A percentile compares a stretch with the other conserved stretches of the same genome.
phyloP scores from a whole-genome alignment of 2,329 filamentous ascomycete species.

The Dichotomopilus funicola region DNA sequence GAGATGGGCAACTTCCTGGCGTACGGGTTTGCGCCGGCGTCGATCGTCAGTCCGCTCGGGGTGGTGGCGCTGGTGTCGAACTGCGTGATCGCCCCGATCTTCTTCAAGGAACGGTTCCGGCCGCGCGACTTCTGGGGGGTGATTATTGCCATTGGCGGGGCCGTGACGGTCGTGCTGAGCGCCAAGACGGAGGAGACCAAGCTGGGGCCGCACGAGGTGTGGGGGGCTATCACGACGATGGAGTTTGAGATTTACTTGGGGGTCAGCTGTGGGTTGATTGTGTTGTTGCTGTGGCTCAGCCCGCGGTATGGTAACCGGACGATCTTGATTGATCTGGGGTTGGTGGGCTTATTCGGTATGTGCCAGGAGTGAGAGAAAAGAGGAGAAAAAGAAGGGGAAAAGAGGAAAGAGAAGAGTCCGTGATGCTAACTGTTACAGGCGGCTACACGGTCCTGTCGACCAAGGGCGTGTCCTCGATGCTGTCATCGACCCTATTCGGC shows the following conservation, averaged over 20 bases:
- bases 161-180: slow-evolving; percentile 87
- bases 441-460: slow-evolving; percentile 96
- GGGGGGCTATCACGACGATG: slow-evolving; percentile 77
- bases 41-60: slow-evolving; percentile 90
- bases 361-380: slow-evolving; percentile 12
- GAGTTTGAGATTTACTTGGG: slow-evolving; percentile 88
- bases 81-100: slow-evolving; percentile 88
- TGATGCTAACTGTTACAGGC: slow-evolving; percentile 40
- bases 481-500: slow-evolving; percentile 83
- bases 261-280: slow-evolving; percentile 67
- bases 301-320: slow-evolving; percentile 75
- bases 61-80: slow-evolving; percentile 97
- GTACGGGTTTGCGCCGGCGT: slow-evolving; percentile 95
- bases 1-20: slow-evolving; percentile 96
- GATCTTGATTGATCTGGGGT: slow-evolving; percentile 84
- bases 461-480: slow-evolving; percentile 90
- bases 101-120: slow-evolving; percentile 88
- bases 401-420: not conserved
- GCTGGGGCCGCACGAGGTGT: slow-evolving; percentile 83
- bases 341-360: slow-evolving; percentile 88
- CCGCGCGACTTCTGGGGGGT: slow-evolving; percentile 82
- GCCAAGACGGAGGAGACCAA: slow-evolving; percentile 86
- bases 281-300: slow-evolving; percentile 73
- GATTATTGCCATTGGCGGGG: slow-evolving; percentile 76
- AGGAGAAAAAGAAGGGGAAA: not conserved